These are phyloP conservation scores for Gynostemma pentaphyllum DNA, from an alignment of 306 rosid genomes.

Conservation along the genomic window DNA sequence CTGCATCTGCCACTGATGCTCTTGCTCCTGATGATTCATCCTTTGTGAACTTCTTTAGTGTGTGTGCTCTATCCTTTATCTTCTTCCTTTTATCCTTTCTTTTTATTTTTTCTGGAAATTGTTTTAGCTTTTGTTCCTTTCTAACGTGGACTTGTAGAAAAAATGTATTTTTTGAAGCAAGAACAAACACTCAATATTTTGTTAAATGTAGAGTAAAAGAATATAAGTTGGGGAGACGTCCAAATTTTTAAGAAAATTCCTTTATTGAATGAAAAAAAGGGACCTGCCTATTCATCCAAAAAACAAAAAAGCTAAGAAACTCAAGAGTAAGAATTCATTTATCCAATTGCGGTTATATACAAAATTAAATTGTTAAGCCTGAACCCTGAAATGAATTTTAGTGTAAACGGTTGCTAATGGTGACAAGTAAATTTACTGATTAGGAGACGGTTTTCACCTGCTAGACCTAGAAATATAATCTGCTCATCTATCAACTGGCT, in stretches of 20 bases:
- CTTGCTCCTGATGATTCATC: conserved; percentile 43
- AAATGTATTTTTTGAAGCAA: neutral
- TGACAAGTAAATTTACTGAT: neutral
- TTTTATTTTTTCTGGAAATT: neutral
- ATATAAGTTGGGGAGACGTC: neutral
- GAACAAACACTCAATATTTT: neutral
- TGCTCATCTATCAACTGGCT: neutral
- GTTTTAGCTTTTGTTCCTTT: neutral
- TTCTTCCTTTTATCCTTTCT: neutral
- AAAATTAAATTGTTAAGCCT: too few species aligned
- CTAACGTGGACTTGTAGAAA: neutral
- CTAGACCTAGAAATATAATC: conserved; percentile 6
- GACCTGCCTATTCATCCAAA: too few species aligned
- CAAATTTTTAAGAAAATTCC: neutral
- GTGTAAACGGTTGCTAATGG: neutral
- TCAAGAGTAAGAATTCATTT: too few species aligned
- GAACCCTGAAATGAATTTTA: too few species aligned
- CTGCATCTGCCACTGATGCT: conserved; percentile 31
- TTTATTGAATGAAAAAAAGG: neutral
- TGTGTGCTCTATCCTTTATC: conserved; percentile 23
- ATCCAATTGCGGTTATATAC: too few species aligned
- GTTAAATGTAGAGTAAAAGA: neutral
- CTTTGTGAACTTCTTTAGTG: conserved; percentile 44
- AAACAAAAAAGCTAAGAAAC: too few species aligned
- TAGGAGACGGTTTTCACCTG: neutral